These are phyloP conservation scores for Tolypocladium album DNA, from an alignment of 2,329 filamentous ascomycete species.

Conservation along the genomic window DNA sequence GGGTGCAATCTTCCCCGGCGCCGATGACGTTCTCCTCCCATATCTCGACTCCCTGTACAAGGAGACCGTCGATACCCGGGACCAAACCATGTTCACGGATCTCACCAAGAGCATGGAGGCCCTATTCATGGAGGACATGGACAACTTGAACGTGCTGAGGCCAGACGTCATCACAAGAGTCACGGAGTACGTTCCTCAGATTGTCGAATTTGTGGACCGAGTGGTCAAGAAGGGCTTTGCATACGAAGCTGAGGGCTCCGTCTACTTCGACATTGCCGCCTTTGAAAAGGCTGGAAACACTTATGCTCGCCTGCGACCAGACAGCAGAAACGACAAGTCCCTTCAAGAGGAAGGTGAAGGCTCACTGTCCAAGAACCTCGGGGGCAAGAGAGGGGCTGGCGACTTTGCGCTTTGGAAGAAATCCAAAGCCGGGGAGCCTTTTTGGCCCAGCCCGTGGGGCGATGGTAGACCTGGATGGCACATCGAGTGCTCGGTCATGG, in stretches of 20 bases:
- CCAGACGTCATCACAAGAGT: conserved; percentile 79
- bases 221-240: conserved; percentile 81
- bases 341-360: conserved; percentile 86
- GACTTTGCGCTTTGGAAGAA: conserved; percentile 95
- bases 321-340: conserved; percentile 73
- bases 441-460: conserved; percentile 83
- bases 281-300: conserved; percentile 79
- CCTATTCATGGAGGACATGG: conserved; percentile 85
- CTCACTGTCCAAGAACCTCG: conserved; percentile 52
- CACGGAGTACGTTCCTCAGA: conserved; percentile 85
- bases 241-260: conserved; percentile 72
- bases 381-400: conserved; percentile 61
- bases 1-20: conserved; percentile 41
- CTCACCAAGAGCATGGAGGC: conserved; percentile 78
- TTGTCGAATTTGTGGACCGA: conserved; percentile 72
- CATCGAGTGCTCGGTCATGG: conserved; percentile 96
- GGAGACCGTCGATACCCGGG: conserved; percentile 48
- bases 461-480: conserved; percentile 88
- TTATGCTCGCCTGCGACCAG: conserved; percentile 77
- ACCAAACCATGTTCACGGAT: conserved; percentile 70
- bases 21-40: conserved; percentile 62
- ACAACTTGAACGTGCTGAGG: conserved; percentile 69
- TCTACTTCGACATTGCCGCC: conserved; percentile 84
- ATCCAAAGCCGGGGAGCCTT: conserved; percentile 83
- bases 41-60: conserved; percentile 67